Evolutionary conservation across 208 protist genomes (phyloP).

Genomic region (Trypanosomatidae sp.): DNA sequence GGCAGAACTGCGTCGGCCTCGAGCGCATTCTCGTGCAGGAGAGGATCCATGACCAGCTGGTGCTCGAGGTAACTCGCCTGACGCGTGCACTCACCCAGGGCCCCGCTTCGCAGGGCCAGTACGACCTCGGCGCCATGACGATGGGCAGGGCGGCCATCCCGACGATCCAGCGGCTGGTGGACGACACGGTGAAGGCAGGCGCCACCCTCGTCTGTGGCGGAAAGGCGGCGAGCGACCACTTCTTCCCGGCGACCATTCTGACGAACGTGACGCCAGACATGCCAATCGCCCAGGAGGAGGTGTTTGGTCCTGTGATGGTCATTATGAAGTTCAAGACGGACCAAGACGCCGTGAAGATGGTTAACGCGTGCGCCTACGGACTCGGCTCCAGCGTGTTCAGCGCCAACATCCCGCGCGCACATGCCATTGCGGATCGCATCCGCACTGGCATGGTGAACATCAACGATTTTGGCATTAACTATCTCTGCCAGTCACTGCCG

Average conservation of each 20-base stretch:
- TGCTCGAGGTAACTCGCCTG: conserved; percentile 46
- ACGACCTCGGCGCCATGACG: conserved; percentile 94
- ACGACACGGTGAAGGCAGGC: conserved; percentile 87
- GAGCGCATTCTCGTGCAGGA: conserved; percentile 89
- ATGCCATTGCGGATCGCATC: conserved; percentile 79
- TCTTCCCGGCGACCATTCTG: conserved; percentile 93
- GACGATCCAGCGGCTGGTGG: conserved; percentile 91
- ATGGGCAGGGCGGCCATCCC: conserved; percentile 89
- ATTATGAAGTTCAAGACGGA: conserved; percentile 90
- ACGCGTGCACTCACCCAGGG: conserved; percentile 85
- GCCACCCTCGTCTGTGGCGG: conserved; percentile 89
- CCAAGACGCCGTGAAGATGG: conserved; percentile 83
- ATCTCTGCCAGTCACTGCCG: conserved; percentile 95
- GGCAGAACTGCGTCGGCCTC: conserved; percentile 93
- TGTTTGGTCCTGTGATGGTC: conserved; percentile 94
- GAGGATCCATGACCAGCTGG: conserved; percentile 89
- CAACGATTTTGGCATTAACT: conserved; percentile 96
- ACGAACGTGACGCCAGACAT: conserved; percentile 87
- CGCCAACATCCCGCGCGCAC: conserved; percentile 68
- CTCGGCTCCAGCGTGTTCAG: conserved; percentile 93
- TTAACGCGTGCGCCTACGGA: conserved; percentile 90
- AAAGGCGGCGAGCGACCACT: conserved; percentile 56
- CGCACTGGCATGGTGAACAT: conserved; percentile 91
- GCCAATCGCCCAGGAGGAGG: conserved; percentile 93
- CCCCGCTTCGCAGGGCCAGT: conserved; percentile 57